Conservation (phyloP, 345 rosid species). For the Ricinus communis region DNA sequence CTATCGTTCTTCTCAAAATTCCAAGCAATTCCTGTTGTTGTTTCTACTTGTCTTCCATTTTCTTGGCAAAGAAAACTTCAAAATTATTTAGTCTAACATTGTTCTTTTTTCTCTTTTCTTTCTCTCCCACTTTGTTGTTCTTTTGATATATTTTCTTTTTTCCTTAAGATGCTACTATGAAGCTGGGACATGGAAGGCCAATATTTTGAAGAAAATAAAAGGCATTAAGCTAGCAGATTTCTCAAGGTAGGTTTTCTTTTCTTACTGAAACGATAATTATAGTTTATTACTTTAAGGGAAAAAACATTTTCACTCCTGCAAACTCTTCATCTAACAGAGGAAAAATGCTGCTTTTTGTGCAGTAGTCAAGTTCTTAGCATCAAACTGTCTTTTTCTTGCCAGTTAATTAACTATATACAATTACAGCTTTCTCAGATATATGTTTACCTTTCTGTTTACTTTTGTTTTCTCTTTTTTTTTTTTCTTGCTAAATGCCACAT, state of each 20-base stretch:
- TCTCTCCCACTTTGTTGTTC: background rate
- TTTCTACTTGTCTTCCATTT: background rate
- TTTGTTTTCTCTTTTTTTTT: background rate
- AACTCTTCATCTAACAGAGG: too few species aligned
- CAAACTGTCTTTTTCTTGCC: too few species aligned
- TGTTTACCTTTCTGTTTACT: background rate
- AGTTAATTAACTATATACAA: too few species aligned
- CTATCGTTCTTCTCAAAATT: background rate
- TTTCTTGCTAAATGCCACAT: background rate
- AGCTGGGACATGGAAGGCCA: constrained; percentile 5
- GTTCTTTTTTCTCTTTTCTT: background rate
- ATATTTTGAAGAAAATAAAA: background rate
- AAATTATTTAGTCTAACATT: background rate
- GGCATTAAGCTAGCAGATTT: background rate
- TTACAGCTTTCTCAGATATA: background rate
- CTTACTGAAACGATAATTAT: background rate
- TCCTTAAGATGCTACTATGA: background rate
- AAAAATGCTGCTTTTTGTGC: too few species aligned
- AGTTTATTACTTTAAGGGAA: too few species aligned
- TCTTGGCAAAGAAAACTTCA: background rate
- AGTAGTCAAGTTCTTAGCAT: too few species aligned
- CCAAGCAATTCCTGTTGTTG: background rate
- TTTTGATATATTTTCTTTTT: background rate
- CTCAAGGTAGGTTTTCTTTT: background rate
- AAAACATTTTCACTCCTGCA: too few species aligned